A percentile compares a stretch with the other conserved stretches of the same genome.
phyloP scores from a whole-genome alignment of 305 asterid species.

The Fraxinus ornus region DNA sequence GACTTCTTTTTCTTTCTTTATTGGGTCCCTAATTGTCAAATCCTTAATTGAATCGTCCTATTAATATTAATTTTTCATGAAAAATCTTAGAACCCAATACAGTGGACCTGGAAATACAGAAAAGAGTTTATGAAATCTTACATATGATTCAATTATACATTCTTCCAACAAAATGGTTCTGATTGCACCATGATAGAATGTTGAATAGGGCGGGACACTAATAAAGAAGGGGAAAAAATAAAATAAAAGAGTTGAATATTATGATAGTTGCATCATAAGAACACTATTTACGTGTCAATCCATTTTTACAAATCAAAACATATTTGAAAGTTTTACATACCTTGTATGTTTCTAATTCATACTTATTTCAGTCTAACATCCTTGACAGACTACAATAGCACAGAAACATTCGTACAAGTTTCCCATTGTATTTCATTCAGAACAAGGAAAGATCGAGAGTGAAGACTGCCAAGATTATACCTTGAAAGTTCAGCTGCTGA shows the following conservation, averaged over 20 bases:
- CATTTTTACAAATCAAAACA: neutral
- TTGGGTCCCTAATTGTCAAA: neutral
- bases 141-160: neutral
- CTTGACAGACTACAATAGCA: slow-evolving; percentile 10
- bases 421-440: slow-evolving; percentile 9
- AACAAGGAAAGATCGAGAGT: slow-evolving; percentile 23
- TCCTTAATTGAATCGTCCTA: neutral
- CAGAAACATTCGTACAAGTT: slow-evolving; percentile 21
- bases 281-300: neutral
- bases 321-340: slow-evolving; percentile 13
- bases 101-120: neutral
- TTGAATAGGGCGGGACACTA: neutral
- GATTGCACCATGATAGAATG: neutral
- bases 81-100: neutral
- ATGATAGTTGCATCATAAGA: neutral
- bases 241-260: neutral
- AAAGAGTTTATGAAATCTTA: neutral
- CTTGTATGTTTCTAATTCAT: slow-evolving; percentile 34
- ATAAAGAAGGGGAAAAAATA: neutral
- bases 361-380: slow-evolving; percentile 36
- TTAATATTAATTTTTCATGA: neutral
- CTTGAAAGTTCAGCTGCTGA: slow-evolving; percentile 21
- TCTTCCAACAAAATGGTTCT: neutral
- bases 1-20: neutral
- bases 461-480: neutral